These are phyloP conservation scores for Apiospora rasikravindrae DNA, from an alignment of 2,329 filamentous ascomycete species.

Conservation along the genomic window DNA sequence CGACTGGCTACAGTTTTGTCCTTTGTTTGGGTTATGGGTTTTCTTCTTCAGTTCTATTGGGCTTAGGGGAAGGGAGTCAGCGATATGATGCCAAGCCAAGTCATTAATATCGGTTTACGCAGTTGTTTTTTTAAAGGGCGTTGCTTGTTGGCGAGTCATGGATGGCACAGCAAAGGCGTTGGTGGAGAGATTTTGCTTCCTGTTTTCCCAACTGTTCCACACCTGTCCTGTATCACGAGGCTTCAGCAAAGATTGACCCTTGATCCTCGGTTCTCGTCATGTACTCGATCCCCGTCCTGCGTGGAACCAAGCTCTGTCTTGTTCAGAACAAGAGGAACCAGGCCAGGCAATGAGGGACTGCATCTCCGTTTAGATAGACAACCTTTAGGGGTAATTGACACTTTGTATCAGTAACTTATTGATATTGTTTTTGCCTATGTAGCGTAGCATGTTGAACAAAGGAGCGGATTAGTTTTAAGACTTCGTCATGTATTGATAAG, in stretches of 20 bases:
- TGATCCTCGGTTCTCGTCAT: conserved; percentile 3
- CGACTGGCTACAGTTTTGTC: background rate
- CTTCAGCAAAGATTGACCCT: conserved; percentile 11
- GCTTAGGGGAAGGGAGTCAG: conserved; percentile 9
- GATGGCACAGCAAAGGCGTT: conserved; percentile 21
- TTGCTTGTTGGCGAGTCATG: conserved; percentile 16
- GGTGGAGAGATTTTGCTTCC: conserved; percentile 8
- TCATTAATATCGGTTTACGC: conserved; percentile 8
- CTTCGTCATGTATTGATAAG: background rate
- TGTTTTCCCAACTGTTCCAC: background rate
- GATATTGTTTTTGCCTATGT: background rate
- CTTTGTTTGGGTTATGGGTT: conserved; percentile 14
- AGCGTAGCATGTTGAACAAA: background rate
- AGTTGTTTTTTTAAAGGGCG: conserved; percentile 5
- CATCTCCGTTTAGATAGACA: conserved; percentile 10
- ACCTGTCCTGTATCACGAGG: conserved; percentile 9
- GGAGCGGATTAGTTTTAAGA: background rate
- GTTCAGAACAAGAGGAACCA: background rate
- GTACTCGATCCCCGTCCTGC: conserved; percentile 2
- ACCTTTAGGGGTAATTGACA: conserved; percentile 7
- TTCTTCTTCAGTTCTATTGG: conserved; percentile 13
- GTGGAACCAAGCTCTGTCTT: background rate
- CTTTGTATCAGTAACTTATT: background rate
- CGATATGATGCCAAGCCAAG: conserved; percentile 13
- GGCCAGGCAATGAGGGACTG: conserved; percentile 11